A percentile compares a stretch with the other conserved stretches of the same genome.
These are phyloP conservation scores for Colletotrichum coccodes DNA, from an alignment of 2,329 filamentous ascomycete species.

Conservation along the genomic window DNA sequence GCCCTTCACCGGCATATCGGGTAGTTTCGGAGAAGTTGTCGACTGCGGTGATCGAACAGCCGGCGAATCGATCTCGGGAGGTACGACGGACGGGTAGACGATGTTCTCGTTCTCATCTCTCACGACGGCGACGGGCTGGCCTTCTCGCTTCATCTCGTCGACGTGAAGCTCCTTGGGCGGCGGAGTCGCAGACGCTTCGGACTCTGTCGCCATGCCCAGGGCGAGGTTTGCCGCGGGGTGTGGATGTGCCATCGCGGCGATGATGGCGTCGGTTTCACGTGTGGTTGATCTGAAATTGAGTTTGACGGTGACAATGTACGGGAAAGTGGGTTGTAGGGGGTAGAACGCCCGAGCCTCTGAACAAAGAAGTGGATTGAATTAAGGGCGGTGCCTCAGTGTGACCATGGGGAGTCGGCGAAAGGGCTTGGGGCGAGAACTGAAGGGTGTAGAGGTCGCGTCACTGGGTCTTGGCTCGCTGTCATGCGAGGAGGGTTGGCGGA, in stretches of 20 bases:
- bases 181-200: conserved; percentile 25
- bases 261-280: conserved; percentile 11
- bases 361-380: not conserved
- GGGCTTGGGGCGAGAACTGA: not conserved
- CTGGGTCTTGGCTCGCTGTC: conserved; percentile 23
- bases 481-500: conserved; percentile 20
- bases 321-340: not conserved
- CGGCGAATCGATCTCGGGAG: conserved; percentile 39
- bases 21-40: not conserved
- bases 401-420: not conserved
- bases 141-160: conserved; percentile 38
- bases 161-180: conserved; percentile 36
- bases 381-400: not conserved
- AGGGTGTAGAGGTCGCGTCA: conserved; percentile 21
- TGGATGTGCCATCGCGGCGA: conserved; percentile 31
- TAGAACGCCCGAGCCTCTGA: not conserved
- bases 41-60: not conserved
- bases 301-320: not conserved
- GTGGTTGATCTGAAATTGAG: not conserved
- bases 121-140: conserved; percentile 42
- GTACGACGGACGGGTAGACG: conserved; percentile 45
- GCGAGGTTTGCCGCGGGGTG: conserved; percentile 12
- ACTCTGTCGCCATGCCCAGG: conserved; percentile 15
- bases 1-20: not conserved
- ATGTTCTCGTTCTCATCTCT: conserved; percentile 43